Evolutionary conservation across 1,139 yeast species (phyloP).

Genomic region (Suhomyces bokatorum): DNA sequence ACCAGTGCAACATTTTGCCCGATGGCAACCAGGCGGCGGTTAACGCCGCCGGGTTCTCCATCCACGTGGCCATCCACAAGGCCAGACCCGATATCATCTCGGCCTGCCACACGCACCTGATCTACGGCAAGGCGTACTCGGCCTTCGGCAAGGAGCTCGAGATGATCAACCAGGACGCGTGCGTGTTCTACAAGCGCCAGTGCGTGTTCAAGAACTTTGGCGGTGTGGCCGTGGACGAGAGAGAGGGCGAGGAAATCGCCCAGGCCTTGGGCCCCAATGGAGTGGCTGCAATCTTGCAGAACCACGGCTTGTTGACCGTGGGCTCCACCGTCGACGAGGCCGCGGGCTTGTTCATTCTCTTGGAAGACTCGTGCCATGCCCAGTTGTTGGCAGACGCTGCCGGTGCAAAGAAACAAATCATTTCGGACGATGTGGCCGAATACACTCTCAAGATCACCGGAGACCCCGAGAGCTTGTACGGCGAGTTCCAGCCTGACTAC

Average conservation of each 20-base stretch:
- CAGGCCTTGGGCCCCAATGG: slow-evolving; percentile 60
- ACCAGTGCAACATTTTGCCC: slow-evolving; percentile 61
- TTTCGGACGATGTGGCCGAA: slow-evolving; percentile 68
- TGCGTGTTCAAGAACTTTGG: slow-evolving; percentile 70
- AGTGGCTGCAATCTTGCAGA: slow-evolving; percentile 66
- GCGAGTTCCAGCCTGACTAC: slow-evolving; percentile 72
- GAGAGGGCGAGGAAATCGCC: slow-evolving; percentile 71
- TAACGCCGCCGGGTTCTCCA: slow-evolving; percentile 79
- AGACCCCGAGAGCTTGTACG: slow-evolving; percentile 67
- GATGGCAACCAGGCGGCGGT: slow-evolving; percentile 69
- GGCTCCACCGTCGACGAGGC: slow-evolving; percentile 84
- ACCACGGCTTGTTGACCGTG: slow-evolving; percentile 78
- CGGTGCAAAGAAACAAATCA: slow-evolving; percentile 28
- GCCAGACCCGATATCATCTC: slow-evolving; percentile 80
- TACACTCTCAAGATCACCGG: slow-evolving; percentile 62
- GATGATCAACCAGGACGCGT: slow-evolving; percentile 79
- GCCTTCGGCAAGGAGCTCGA: slow-evolving; percentile 70
- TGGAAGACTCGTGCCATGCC: slow-evolving; percentile 68
- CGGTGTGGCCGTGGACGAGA: slow-evolving; percentile 75
- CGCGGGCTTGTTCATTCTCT: slow-evolving; percentile 63
- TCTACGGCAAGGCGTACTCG: slow-evolving; percentile 73
- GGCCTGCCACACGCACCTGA: slow-evolving; percentile 80
- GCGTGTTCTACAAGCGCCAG: slow-evolving; percentile 66
- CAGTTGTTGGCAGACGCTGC: slow-evolving; percentile 67
- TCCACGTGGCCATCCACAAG: slow-evolving; percentile 74